Base-by-base conservation (phyloP, 2,329 filamentous ascomycete genomes). In the Periglandula ipomoeae region DNA sequence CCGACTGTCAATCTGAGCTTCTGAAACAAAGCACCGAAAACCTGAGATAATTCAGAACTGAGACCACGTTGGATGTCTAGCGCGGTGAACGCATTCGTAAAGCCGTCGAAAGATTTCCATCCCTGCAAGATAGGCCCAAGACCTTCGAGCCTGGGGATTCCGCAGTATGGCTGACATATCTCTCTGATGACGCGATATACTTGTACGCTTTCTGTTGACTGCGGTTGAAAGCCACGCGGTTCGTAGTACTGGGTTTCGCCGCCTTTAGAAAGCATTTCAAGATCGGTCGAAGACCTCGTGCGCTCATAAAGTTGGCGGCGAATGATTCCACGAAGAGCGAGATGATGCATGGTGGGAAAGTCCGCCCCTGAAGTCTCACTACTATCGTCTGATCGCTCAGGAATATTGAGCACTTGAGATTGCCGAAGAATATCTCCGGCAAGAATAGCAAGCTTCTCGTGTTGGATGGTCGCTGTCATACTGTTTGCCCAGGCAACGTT, bases 381-480 rank as follows among this genome's bases (percentile, higher is more conserved):
- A 15, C 4, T 15, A n/a, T 32, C 8, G 9, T 32, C 30, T 10
- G 2, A 13, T 26, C 9, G 10, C 15, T 46, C 44, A 58, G 69
- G 44, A 4, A 32, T 15, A 32, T 53, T 49, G 0, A 72, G 56
- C 0, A 53, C 51, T 1, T 53, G 53, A 0, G 68, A 70, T 17
- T 65, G 62, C 0, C 26, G 30, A 0, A 64, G 19, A 10, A 72
- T 64, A 0, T 44, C 19, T 4, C 53, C 44, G 0, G 64, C 62
- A 0, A 68, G 49, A 5, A 55, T 53, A 3, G 58, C 56, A 13
- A 67, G 63, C 1, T 58, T 59, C 30, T 72, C 70, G 24, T 68
- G 65, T 30, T 74, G 71, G 13, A 68, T 59, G 0, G 56, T 57
- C 1, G 53, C 52, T 0, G 70, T 66, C 2, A 70, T 45, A 3